Evolutionary conservation across 495 filamentous ascomycete genomes (phyloP).

Genomic region (Daldinia vernicosa): DNA sequence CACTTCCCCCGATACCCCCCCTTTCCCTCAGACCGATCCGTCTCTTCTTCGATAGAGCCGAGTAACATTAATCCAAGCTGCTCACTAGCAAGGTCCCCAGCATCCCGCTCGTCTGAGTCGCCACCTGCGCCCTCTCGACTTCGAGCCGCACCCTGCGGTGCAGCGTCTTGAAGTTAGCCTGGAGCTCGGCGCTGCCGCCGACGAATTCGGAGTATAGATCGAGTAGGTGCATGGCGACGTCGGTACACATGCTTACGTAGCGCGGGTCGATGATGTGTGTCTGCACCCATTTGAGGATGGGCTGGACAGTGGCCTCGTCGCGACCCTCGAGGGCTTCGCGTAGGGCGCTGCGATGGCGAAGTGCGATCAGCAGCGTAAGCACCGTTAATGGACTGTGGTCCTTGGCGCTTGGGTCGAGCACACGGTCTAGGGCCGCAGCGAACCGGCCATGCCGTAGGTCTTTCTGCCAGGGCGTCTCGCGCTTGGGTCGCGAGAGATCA

Average conservation of each 20-base stretch:
- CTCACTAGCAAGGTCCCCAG: conserved; percentile 74
- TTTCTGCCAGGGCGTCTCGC: conserved; percentile 79
- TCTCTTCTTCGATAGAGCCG: neutral
- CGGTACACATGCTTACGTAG: conserved; percentile 77
- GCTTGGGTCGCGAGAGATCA: conserved; percentile 59
- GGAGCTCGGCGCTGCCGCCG: conserved; percentile 76
- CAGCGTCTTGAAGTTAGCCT: conserved; percentile 68
- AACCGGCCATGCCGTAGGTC: conserved; percentile 83
- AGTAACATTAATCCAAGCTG: conserved; percentile 32
- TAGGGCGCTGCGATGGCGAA: conserved; percentile 88
- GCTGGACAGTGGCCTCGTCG: conserved; percentile 83
- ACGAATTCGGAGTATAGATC: conserved; percentile 88
- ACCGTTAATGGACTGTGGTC: conserved; percentile 66
- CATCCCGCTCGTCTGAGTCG: conserved; percentile 83
- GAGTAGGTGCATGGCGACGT: conserved; percentile 79
- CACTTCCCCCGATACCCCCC: neutral
- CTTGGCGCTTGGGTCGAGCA: conserved; percentile 60
- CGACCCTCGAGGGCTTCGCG: conserved; percentile 80
- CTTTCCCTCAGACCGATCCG: neutral
- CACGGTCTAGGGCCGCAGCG: conserved; percentile 77
- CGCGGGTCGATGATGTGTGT: conserved; percentile 81
- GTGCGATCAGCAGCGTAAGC: conserved; percentile 80
- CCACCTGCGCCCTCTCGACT: conserved; percentile 82
- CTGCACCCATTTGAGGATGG: conserved; percentile 83
- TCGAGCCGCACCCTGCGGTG: conserved; percentile 74